A percentile compares a stretch with the other conserved stretches of the same genome.
Evolutionary conservation across 2,329 filamentous ascomycete species (phyloP).

Genomic region (Pyricularia pennisetigena): DNA sequence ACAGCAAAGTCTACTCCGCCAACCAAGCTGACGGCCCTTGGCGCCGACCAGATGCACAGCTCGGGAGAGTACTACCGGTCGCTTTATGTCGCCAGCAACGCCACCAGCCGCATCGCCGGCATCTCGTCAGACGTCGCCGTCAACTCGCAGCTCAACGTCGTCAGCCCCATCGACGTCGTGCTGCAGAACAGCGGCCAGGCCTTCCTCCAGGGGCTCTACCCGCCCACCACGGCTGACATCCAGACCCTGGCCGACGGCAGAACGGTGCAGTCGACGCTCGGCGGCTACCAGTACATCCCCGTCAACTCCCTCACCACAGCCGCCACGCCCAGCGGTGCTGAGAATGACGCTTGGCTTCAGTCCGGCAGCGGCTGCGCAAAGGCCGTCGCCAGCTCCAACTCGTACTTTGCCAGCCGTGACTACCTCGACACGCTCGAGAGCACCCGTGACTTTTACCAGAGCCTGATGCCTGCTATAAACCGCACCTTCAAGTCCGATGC

Average conservation of each 20-base stretch:
- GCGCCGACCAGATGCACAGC: conserved; percentile 63
- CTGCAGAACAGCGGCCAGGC: conserved; percentile 70
- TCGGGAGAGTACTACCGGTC: conserved; percentile 67
- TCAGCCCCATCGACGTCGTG: conserved; percentile 64
- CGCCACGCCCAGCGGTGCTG: conserved; percentile 43
- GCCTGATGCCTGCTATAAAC: conserved; percentile 44
- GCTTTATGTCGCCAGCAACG: conserved; percentile 59
- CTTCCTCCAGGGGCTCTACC: conserved; percentile 82
- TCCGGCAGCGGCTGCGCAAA: conserved; percentile 46
- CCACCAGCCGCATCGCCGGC: conserved; percentile 50
- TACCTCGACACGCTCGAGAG: conserved; percentile 32
- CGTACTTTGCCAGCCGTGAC: conserved; percentile 38
- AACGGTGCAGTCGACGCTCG: conserved; percentile 54
- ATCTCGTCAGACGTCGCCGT: conserved; percentile 59
- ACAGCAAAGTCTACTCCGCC: conserved; percentile 67
- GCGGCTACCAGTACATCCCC: conserved; percentile 78
- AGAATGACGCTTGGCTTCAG: conserved; percentile 49
- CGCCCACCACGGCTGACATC: conserved; percentile 52
- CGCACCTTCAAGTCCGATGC: conserved; percentile 33
- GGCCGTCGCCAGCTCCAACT: conserved; percentile 43
- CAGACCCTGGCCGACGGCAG: conserved; percentile 64
- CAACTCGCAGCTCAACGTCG: conserved; percentile 60
- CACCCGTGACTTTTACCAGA: conserved; percentile 51
- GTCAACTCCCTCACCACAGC: conserved; percentile 50
- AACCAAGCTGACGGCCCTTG: conserved; percentile 66